Base-by-base conservation (phyloP, 768 basidiomycete species). In the Tephrocybe sp. region DNA sequence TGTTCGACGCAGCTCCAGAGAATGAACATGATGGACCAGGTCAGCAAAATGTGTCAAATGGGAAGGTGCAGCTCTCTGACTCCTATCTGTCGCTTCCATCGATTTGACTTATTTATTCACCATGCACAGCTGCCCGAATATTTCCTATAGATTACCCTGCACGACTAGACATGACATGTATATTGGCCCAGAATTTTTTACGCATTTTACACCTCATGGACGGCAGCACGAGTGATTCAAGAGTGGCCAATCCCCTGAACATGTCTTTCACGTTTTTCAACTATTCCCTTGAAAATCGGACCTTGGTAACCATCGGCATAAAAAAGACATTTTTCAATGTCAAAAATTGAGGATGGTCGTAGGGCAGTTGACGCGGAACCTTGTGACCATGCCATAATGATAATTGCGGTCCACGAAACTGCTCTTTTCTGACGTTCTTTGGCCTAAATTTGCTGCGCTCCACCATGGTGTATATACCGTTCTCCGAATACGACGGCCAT, bases 1-100 rank as follows among this genome's bases (percentile, higher is more conserved):
- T 98, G 28, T 98, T 99, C 65, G 92, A 95, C 56, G 97, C 97
- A 3, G 97, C 97, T 1, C 97, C 97, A 4, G 97, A 99, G 70
- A 99, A 99, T 65, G 97, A 98, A 60, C 70, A 89, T 39, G 92
- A 96, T 60, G 92, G 92, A 3, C 92, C 93, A 1, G 82, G 63
- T 54, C 87, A 92, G 43, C 90, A 93, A 64, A 79, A 79, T 9
- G 77, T 79, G 6, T 87, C 89, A 64, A 89, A 74, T 62, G 82
- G 78, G 38, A 91, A 88, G 80, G 90, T 89, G 56, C 46, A 37
- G 35, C 16, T 50, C 51, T 47, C 37, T 24, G 34, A 24, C 49
- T 54, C 39, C 55, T 51, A 52, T 45, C 45, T 15, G 11, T 27
- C 39, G 51, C 47, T 51, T 35, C 54, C 40, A 43, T 41, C 48